Evolutionary conservation across 2,329 filamentous ascomycete species (phyloP), one percentile per base, ranked within the genome.

Genomic region (Ophiocordyceps camponoti-leonardi): DNA sequence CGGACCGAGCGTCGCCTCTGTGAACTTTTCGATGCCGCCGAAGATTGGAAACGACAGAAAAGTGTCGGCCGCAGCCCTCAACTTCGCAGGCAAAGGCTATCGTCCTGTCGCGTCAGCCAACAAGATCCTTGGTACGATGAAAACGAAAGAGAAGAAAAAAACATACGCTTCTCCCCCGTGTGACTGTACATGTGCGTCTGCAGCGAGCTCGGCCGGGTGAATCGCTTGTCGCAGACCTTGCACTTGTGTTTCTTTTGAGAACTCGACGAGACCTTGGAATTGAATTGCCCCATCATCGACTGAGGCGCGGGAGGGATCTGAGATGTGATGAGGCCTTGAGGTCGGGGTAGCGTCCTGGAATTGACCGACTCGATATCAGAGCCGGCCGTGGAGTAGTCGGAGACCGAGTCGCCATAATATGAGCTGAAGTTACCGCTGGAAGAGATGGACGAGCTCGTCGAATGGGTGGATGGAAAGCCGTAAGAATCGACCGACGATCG

Each of bases 221-320:
- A 96, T 41, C 90, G 80, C 74, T 96, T 95, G 65, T 95, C 90
- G 69, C 90, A 96, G 49, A 96, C 85, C 68, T 94, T 95, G 76
- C 90, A 96, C 71, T 95, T 95, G 69, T 96, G 92, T 73, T 96
- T 96, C 79, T 96, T 96, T 61, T 95, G 87, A 11, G 90, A 92
- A 66, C 86, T 94, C 18, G 86, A 88, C 0, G 87, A 88, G 45
- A 95, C 81, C 67, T 95, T 95, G 51, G 90, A 95, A 66, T 86
- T 95, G 68, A 96, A 96, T 57, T 94, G 88, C 45, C 86, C 80
- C 92, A 98, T 98, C 87, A 98, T 95, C 0, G 88, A 93, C 59
- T 93, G 85, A 2, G 87, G 88, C 18, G 86, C 86, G 1, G 87
- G 86, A 1, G 86, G 86, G 30, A 80, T 72, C 51, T 71, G 73